Conservation (phyloP, 2,329 filamentous ascomycete species). For the Cordyceps militaris region DNA sequence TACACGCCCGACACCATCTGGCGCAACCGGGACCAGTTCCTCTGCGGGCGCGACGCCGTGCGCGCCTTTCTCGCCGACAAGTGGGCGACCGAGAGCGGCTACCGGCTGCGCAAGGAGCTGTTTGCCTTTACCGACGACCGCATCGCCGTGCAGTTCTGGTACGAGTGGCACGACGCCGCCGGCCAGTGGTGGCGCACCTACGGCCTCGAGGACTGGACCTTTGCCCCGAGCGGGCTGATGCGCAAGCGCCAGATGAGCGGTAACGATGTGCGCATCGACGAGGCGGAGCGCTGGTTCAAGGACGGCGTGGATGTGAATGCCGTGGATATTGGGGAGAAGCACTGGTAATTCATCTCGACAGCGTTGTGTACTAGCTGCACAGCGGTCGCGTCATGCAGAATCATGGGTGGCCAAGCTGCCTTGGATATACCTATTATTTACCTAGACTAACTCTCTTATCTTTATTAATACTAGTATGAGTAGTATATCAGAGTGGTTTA, state of each 20-base stretch:
- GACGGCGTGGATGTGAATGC: slow-evolving; percentile 62
- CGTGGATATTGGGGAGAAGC: slow-evolving; percentile 58
- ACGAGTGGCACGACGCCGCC: slow-evolving; percentile 63
- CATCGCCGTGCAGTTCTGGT: slow-evolving; percentile 89
- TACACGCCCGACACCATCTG: slow-evolving; percentile 74
- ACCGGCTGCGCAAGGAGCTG: slow-evolving; percentile 73
- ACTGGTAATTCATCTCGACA: no score
- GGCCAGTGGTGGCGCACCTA: slow-evolving; percentile 86
- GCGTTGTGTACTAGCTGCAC: no score
- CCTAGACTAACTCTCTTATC: no score
- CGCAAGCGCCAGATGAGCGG: slow-evolving; percentile 70
- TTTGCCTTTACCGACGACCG: slow-evolving; percentile 69
- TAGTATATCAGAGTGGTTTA: no score
- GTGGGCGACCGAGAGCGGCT: slow-evolving; percentile 65
- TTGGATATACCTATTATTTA: no score
- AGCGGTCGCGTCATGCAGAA: no score
- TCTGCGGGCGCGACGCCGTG: slow-evolving; percentile 62
- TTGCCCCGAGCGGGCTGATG: slow-evolving; percentile 63
- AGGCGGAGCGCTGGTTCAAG: slow-evolving; percentile 61
- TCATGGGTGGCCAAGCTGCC: no score
- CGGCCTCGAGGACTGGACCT: slow-evolving; percentile 75
- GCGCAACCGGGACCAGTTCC: slow-evolving; percentile 68
- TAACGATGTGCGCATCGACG: slow-evolving; percentile 58
- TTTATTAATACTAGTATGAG: no score
- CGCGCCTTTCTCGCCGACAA: slow-evolving; percentile 62